These are phyloP conservation scores for Truncatella angustata DNA, from an alignment of 2,329 filamentous ascomycete species.

Conservation along the genomic window DNA sequence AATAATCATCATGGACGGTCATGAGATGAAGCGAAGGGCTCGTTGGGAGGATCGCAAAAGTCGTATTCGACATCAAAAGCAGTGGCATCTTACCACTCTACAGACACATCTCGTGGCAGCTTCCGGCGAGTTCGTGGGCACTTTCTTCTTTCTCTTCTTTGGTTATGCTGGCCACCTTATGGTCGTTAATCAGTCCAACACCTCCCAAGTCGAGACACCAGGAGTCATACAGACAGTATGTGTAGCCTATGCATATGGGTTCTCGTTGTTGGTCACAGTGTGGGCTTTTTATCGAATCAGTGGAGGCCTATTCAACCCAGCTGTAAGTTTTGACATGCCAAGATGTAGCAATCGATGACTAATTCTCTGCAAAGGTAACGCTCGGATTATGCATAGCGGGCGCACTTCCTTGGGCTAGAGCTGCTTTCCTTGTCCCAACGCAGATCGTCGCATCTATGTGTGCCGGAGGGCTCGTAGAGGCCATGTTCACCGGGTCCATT, in stretches of 20 bases:
- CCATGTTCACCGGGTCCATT: constrained; percentile 51
- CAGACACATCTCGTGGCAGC: constrained; percentile 34
- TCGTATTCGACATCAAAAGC: not conserved
- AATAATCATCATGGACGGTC: no score
- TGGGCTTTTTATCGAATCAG: constrained; percentile 50
- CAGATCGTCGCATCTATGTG: constrained; percentile 54
- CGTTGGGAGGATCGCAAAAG: no score
- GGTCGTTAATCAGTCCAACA: constrained; percentile 21
- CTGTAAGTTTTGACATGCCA: constrained; percentile 23
- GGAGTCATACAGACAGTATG: constrained; percentile 32
- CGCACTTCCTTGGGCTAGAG: constrained; percentile 44
- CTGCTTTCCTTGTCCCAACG: constrained; percentile 44
- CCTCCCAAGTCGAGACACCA: constrained; percentile 14
- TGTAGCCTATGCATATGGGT: constrained; percentile 39
- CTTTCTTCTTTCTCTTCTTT: constrained; percentile 42
- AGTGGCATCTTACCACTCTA: constrained; percentile 3
- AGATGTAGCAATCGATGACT: not conserved
- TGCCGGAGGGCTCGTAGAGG: constrained; percentile 52
- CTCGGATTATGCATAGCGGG: constrained; percentile 51
- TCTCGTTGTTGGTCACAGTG: constrained; percentile 44
- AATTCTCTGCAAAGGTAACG: no score
- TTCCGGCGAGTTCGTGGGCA: constrained; percentile 41
- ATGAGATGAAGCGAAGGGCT: no score
- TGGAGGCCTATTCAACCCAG: constrained; percentile 40
- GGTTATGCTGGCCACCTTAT: constrained; percentile 33